phyloP scores from a whole-genome alignment of 768 basidiomycete species.

The Suillus plorans region DNA sequence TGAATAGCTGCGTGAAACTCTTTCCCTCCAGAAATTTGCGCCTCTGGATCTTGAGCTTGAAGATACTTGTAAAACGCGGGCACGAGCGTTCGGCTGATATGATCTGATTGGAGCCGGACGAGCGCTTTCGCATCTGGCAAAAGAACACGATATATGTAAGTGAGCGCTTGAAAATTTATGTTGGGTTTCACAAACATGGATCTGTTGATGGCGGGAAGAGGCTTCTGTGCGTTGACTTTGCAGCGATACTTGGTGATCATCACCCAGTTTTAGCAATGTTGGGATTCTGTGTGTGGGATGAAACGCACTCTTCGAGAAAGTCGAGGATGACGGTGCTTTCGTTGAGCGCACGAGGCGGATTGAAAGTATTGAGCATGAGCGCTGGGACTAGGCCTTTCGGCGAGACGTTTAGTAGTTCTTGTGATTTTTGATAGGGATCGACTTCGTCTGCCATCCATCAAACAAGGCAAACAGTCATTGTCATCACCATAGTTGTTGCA shows the following conservation, averaged over 20 bases:
- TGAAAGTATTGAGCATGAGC: slow-evolving; percentile 51
- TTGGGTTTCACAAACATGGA: slow-evolving; percentile 47
- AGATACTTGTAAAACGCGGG: slow-evolving; percentile 76
- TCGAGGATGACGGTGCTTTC: slow-evolving; percentile 82
- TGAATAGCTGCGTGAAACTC: slow-evolving; percentile 57
- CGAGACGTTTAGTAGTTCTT: slow-evolving; percentile 73
- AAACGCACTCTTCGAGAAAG: slow-evolving; percentile 70
- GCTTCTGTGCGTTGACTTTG: slow-evolving; percentile 43
- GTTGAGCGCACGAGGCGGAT: slow-evolving; percentile 63
- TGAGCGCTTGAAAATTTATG: neutral
- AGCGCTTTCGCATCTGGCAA: slow-evolving; percentile 62
- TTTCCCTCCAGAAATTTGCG: slow-evolving; percentile 50
- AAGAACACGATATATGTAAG: neutral
- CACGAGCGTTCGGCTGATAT: slow-evolving; percentile 60
- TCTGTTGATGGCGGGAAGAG: slow-evolving; percentile 58
- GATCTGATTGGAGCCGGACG: slow-evolving; percentile 66
- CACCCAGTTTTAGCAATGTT: neutral
- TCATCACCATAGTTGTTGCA: neutral
- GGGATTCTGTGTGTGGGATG: neutral
- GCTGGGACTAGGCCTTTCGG: slow-evolving; percentile 83
- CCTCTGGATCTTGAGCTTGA: slow-evolving; percentile 59
- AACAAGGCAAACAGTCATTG: no score
- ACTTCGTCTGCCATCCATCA: slow-evolving; percentile 57
- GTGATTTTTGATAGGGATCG: slow-evolving; percentile 80
- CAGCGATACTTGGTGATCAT: slow-evolving; percentile 43